These are phyloP conservation scores for Liquidambar formosana DNA, from an alignment of 164 flowering plant genomes.

Conservation along the genomic window DNA sequence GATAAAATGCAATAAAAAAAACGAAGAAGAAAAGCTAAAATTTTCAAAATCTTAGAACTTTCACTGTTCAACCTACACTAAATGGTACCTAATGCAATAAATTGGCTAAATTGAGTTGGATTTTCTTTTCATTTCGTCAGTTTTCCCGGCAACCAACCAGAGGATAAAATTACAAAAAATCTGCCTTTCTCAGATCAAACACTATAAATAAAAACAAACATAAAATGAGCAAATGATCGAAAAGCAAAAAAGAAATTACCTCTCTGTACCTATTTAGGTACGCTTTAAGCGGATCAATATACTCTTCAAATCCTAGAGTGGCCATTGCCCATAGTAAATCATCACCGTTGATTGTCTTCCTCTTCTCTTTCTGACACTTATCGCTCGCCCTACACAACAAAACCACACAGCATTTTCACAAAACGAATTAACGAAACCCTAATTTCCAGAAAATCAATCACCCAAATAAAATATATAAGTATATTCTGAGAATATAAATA, in stretches of 20 bases:
- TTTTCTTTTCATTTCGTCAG: not conserved
- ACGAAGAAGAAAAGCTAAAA: not conserved
- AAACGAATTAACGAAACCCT: not conserved
- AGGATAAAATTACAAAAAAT: not conserved
- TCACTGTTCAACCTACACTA: no score
- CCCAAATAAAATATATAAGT: not conserved
- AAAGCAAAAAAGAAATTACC: slow-evolving; percentile 27
- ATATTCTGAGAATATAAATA: no score
- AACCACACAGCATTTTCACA: not conserved
- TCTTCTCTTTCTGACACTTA: slow-evolving; percentile 77
- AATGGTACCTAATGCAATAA: no score
- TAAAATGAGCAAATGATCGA: not conserved
- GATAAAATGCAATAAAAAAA: not conserved
- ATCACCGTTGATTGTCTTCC: slow-evolving; percentile 80
- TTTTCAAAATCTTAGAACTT: no score
- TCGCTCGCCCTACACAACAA: slow-evolving; percentile 64
- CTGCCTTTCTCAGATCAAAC: not conserved
- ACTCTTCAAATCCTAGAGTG: slow-evolving; percentile 73
- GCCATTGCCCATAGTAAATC: slow-evolving; percentile 85
- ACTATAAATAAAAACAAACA: not conserved
- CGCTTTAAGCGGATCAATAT: slow-evolving; percentile 62
- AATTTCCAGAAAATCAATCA: slow-evolving; percentile 3
- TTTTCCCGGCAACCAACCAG: not conserved
- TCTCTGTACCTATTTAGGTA: slow-evolving; percentile 66
- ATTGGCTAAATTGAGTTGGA: no score